phyloP scores from a whole-genome alignment of 2,329 filamentous ascomycete species.

The Penicillium sp. region DNA sequence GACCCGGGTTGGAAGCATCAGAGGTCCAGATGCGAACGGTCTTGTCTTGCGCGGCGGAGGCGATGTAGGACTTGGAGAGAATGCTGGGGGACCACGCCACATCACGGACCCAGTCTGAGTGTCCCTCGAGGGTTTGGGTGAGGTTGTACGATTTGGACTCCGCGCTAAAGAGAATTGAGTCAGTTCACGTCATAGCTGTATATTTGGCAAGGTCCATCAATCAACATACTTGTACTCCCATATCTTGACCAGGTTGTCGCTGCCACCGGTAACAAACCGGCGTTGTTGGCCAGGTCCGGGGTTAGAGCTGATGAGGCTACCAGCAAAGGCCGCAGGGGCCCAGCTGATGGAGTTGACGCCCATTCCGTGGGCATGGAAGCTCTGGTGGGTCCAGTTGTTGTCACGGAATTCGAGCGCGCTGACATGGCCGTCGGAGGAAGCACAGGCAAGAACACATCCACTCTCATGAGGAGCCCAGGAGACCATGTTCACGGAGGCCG shows the following conservation, averaged over 20 bases:
- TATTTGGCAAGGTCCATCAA: background rate
- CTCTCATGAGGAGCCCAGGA: slow-evolving; percentile 97
- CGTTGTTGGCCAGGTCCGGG: slow-evolving; percentile 64
- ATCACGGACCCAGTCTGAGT: slow-evolving; percentile 95
- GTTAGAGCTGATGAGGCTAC: slow-evolving; percentile 75
- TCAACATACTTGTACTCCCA: slow-evolving; percentile 71
- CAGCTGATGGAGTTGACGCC: slow-evolving; percentile 96
- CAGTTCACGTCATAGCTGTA: slow-evolving; percentile 1
- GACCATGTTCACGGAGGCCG: slow-evolving; percentile 93
- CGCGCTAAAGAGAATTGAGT: slow-evolving; percentile 34
- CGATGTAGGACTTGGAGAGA: slow-evolving; percentile 93
- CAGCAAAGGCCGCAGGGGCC: slow-evolving; percentile 82
- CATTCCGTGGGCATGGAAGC: slow-evolving; percentile 87
- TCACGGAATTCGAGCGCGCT: slow-evolving; percentile 96
- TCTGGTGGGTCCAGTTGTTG: slow-evolving; percentile 84
- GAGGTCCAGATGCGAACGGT: slow-evolving; percentile 96
- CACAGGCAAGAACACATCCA: slow-evolving; percentile 90
- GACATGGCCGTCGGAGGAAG: slow-evolving; percentile 89
- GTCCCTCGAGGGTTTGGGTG: slow-evolving; percentile 66
- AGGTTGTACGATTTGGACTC: slow-evolving; percentile 55
- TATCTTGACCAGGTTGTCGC: slow-evolving; percentile 89
- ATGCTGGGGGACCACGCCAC: slow-evolving; percentile 97
- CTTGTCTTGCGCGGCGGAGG: slow-evolving; percentile 92
- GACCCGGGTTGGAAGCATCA: slow-evolving; percentile 62
- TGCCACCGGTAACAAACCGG: slow-evolving; percentile 91